Percentiles rank a stretch among this genome's conserved stretches.
phyloP scores from a whole-genome alignment of 2,329 filamentous ascomycete genomes.

The Macrophomina pseudophaseolina region DNA sequence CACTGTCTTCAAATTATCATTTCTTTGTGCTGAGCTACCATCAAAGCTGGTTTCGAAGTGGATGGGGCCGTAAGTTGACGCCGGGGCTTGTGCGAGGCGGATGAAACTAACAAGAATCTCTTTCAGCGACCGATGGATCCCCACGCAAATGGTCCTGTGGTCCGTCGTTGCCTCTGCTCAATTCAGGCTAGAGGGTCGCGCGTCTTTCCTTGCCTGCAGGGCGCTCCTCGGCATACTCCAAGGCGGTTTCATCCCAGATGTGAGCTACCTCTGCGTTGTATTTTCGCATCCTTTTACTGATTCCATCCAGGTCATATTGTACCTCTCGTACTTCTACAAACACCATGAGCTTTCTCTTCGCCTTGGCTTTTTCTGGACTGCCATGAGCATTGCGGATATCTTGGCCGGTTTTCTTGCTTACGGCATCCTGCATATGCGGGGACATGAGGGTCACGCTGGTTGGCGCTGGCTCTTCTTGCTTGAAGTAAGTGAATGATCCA shows the following conservation, averaged over 20 bases:
- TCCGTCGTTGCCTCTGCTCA: constrained; percentile 49
- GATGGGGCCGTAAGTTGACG: constrained; percentile 29
- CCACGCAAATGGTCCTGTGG: constrained; percentile 50
- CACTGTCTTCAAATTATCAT: constrained; percentile 32
- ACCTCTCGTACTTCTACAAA: constrained; percentile 49
- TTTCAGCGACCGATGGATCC: constrained; percentile 45
- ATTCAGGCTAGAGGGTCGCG: constrained; percentile 43
- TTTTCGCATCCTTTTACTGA: neutral
- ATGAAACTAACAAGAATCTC: no score
- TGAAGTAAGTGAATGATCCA: neutral
- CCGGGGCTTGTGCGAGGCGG: no score
- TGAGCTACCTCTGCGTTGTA: neutral
- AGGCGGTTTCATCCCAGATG: constrained; percentile 56
- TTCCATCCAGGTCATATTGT: constrained; percentile 33
- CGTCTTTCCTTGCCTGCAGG: constrained; percentile 50
- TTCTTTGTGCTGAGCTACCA: constrained; percentile 35
- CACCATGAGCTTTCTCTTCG: constrained; percentile 47
- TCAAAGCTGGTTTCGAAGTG: constrained; percentile 35
- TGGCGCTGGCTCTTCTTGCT: constrained; percentile 24
- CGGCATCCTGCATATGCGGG: constrained; percentile 31
- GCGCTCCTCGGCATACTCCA: constrained; percentile 54
- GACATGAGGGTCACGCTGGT: constrained; percentile 11
- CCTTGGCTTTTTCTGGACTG: constrained; percentile 50
- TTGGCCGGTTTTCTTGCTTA: constrained; percentile 43
- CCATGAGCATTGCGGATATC: constrained; percentile 40